These are phyloP conservation scores for Apiotrichum veenhuisii DNA, from an alignment of 1,284 basidiomycete species.

Conservation along the genomic window DNA sequence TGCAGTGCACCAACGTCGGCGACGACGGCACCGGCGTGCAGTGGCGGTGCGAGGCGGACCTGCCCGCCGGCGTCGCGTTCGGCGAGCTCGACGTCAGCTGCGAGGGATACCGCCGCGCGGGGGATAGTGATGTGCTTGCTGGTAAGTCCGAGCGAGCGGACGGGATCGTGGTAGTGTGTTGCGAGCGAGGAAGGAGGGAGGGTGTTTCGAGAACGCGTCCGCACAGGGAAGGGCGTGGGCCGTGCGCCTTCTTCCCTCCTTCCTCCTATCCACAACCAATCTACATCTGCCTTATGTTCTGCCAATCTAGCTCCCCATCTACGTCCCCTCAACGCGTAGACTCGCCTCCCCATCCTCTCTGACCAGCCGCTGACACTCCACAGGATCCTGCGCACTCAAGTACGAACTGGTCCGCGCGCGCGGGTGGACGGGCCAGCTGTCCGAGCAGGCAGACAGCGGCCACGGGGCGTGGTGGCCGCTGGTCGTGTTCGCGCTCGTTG, in stretches of 20 bases:
- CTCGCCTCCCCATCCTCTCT: no score
- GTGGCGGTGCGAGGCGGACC: slow-evolving; percentile 89
- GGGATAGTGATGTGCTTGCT: slow-evolving; percentile 78
- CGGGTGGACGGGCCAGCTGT: neutral
- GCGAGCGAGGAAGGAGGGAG: no score
- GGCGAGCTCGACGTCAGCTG: slow-evolving; percentile 79
- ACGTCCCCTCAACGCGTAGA: no score
- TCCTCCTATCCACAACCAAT: no score
- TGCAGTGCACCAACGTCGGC: slow-evolving; percentile 75
- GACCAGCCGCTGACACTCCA: no score
- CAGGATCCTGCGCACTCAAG: slow-evolving; percentile 76
- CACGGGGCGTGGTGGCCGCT: neutral
- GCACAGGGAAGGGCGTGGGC: no score
- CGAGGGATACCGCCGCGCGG: slow-evolving; percentile 77
- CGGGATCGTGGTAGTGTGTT: no score
- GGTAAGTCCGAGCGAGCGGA: slow-evolving; percentile 52
- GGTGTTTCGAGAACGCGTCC: no score
- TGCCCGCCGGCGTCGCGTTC: slow-evolving; percentile 73
- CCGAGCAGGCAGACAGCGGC: neutral
- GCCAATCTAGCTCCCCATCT: no score
- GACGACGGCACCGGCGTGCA: slow-evolving; percentile 66
- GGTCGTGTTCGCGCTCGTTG: neutral
- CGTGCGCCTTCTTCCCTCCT: no score
- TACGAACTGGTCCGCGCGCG: slow-evolving; percentile 61
- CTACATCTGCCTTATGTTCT: no score